Base-by-base conservation (phyloP, 139 green algal genomes). In the Picochlorum sp. region DNA sequence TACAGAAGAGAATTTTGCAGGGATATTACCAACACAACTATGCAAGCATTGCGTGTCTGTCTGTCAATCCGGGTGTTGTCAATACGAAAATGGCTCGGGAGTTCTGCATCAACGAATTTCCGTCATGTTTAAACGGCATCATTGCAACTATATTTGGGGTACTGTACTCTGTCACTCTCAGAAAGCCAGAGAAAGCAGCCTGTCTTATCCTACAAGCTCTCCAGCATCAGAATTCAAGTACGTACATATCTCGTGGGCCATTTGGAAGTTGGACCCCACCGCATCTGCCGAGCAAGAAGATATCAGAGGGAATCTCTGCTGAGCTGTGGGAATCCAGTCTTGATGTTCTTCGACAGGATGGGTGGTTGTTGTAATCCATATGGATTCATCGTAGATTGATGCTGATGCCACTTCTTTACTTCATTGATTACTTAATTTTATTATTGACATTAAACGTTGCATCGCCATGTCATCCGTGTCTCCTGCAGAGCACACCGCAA, bases 401-500 rank as follows among this genome's bases (percentile, higher is more conserved):
- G 28, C 28, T 7, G 28, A 30, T 30, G 28, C 28, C 28, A 30
- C 3, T 41, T 41, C 34, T 11, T 41, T 11, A 41, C 6, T 41
- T 41, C 34, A 54, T 54, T 54, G 47, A 21, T 54, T 6, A 8
- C n/a, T 20, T 20, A 54, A 54, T 54, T 21, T 54, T 54, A 21
- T 54, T 54, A 21, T 20, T 54, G n/a, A 21, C 15, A 54, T 54
- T 20, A 20, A 41, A 41, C 4, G 34, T 41, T 41, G 34, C 8
- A 41, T 41, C 34, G 34, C 8, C 34, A 41, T 21, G 18, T 54
- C 47, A 54, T 54, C 70, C 3, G 70, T 89, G 3, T 77, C 78
- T 6, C 69, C 83, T 3, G 10, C 68, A 28, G 85, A 95, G 54
- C 83, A 95, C 65, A 95, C 88, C 1, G 64, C 63, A 3, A 95